Percentiles rank a stretch among this genome's conserved stretches.
Evolutionary conservation across 1,284 basidiomycete species (phyloP).

Genomic region (Leucoagaricus sp.): DNA sequence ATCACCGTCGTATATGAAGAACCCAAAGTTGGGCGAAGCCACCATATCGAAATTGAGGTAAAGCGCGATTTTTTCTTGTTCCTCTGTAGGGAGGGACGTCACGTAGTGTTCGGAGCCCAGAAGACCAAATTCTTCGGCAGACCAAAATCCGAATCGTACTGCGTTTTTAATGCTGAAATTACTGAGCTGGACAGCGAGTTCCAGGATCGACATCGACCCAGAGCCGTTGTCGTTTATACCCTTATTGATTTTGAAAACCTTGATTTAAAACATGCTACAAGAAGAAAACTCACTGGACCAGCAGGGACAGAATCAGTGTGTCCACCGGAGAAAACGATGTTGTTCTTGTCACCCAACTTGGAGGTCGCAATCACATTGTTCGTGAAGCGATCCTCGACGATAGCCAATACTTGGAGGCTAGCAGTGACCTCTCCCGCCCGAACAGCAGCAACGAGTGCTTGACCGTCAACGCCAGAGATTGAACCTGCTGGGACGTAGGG

Average conservation of each 20-base stretch:
- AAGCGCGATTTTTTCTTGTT: conserved; percentile 24
- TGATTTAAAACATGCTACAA: background rate
- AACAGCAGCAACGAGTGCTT: conserved; percentile 20
- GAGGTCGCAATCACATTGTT: conserved; percentile 28
- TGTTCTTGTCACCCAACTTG: conserved; percentile 26
- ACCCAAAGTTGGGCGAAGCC: conserved; percentile 26
- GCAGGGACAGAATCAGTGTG: conserved; percentile 30
- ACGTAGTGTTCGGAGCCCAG: conserved; percentile 28
- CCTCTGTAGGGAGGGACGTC: conserved; percentile 20
- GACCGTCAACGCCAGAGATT: conserved; percentile 22
- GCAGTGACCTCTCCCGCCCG: conserved; percentile 22
- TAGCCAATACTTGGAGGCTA: conserved; percentile 20
- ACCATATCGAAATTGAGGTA: conserved; percentile 33
- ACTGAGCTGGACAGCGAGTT: conserved; percentile 26
- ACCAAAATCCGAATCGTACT: conserved; percentile 30
- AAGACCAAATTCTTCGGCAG: conserved; percentile 29
- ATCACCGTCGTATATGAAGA: conserved; percentile 28
- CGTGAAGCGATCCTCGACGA: conserved; percentile 23
- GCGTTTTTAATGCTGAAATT: conserved; percentile 24
- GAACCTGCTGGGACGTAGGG: conserved; percentile 24
- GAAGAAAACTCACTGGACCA: conserved; percentile 21
- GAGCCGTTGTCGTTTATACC: conserved; percentile 32
- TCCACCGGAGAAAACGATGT: conserved; percentile 25
- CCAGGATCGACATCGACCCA: conserved; percentile 25
- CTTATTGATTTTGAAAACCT: conserved; percentile 9